Evolutionary conservation across 495 filamentous ascomycete species (phyloP).

Genomic region (Lasiosphaeris hirsuta): DNA sequence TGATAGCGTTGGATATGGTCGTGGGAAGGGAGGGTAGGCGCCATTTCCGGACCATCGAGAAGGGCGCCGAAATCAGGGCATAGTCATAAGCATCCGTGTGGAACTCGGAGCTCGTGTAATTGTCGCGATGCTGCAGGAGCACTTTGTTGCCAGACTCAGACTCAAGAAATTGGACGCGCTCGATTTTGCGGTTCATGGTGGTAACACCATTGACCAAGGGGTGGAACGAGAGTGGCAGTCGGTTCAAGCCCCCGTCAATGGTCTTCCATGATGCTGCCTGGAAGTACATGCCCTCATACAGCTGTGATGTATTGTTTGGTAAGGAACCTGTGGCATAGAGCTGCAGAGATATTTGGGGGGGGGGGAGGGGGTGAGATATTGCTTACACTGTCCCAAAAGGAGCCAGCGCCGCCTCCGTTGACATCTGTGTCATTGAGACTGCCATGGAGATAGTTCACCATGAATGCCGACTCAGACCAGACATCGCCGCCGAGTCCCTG

Average conservation of each 20-base stretch:
- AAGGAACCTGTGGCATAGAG: no score
- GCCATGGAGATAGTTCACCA: conserved; percentile 55
- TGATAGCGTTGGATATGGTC: conserved; percentile 57
- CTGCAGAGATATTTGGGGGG: neutral
- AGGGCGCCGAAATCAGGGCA: conserved; percentile 60
- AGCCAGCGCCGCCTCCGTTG: conserved; percentile 20
- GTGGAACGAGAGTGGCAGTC: conserved; percentile 58
- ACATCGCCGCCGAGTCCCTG: conserved; percentile 38
- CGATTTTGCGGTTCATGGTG: conserved; percentile 51
- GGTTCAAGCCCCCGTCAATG: conserved; percentile 60
- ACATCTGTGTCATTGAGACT: conserved; percentile 56
- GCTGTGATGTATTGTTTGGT: conserved; percentile 14
- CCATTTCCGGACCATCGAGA: conserved; percentile 55
- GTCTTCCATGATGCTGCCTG: conserved; percentile 57
- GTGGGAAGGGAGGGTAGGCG: conserved; percentile 40
- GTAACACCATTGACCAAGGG: conserved; percentile 55
- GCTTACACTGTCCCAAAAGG: conserved; percentile 35
- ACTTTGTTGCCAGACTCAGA: conserved; percentile 31
- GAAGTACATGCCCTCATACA: conserved; percentile 59
- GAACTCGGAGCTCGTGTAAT: conserved; percentile 36
- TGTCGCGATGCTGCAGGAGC: conserved; percentile 43
- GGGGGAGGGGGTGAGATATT: neutral
- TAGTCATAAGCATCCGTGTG: conserved; percentile 59
- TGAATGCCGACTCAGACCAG: conserved; percentile 61
- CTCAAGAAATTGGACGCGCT: conserved; percentile 42